Conservation (phyloP, 2,329 filamentous ascomycete genomes). For the Sporothrix humicola region DNA sequence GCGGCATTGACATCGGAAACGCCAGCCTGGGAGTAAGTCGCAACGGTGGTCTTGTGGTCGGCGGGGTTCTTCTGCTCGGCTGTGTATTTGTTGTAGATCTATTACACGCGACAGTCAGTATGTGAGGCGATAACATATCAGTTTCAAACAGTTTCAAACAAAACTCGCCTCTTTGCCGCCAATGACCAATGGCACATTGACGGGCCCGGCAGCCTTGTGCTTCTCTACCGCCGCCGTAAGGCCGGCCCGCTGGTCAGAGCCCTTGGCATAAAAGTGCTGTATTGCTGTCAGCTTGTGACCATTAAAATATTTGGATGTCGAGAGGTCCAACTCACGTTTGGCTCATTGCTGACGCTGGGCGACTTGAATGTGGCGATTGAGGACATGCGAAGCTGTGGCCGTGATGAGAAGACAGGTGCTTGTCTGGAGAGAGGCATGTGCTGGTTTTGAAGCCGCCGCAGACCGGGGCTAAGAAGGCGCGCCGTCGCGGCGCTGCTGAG, state of each 20-base stretch:
- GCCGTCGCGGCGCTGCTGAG: slow-evolving; percentile 33
- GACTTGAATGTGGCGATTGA: slow-evolving; percentile 85
- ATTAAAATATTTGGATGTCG: no score
- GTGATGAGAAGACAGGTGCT: slow-evolving; percentile 12
- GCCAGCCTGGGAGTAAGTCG: slow-evolving; percentile 83
- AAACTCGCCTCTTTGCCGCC: slow-evolving; percentile 69
- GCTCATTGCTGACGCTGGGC: slow-evolving; percentile 87
- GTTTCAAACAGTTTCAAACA: no score
- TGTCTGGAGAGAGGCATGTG: slow-evolving; percentile 12
- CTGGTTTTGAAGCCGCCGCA: slow-evolving; percentile 27
- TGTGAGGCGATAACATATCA: no score
- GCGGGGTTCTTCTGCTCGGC: slow-evolving; percentile 81
- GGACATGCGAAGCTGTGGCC: slow-evolving; percentile 47
- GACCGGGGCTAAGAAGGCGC: slow-evolving; percentile 33
- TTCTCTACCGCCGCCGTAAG: slow-evolving; percentile 75
- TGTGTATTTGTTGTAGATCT: slow-evolving; percentile 71
- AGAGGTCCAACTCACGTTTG: slow-evolving; percentile 82
- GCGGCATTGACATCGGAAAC: slow-evolving; percentile 76
- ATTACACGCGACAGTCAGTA: neutral
- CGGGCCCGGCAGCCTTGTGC: slow-evolving; percentile 69
- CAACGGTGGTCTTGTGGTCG: slow-evolving; percentile 75
- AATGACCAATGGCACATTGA: slow-evolving; percentile 83
- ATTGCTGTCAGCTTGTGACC: no score
- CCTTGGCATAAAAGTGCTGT: slow-evolving; percentile 89
- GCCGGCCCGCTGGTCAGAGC: slow-evolving; percentile 76